Base-by-base conservation (phyloP, 208 protist species). In the Leishmania tarentolae region DNA sequence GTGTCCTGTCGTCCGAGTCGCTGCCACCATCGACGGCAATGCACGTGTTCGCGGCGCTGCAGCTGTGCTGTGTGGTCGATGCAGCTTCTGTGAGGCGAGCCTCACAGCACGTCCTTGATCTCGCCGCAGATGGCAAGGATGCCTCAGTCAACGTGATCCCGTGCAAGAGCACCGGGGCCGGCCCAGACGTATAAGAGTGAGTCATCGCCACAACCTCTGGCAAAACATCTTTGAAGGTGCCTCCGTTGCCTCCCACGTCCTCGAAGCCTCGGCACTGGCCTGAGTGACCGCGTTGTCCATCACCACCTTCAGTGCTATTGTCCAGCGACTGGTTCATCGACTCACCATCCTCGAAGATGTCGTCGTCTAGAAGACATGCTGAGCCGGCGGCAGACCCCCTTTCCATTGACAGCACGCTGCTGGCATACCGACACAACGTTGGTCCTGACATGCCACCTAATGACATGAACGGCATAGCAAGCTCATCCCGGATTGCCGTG, bases 401-500 rank as follows among this genome's bases (percentile, higher is more conserved):
- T 4, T 50, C 42, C 68, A 40, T 50, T 42, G 24, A 72, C 21
- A 11, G 13, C 42, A 11, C 42, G 44, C 68, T 72, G 24, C 44
- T n/a, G 68, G 19, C 42, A 42, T 35, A 52, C 24, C 68, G 47
- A 28, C 24, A 13, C 68, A 11, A 3, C 21, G 21, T 72, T 3
- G 6, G 40, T 11, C 68, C 68, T 24, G 42, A 40, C 42, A 24
- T 42, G 68, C 68, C 68, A n/a, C 42, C 37, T 13, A 31, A 15
- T 3, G 69, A 37, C 31, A 37, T 57, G 19, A 57, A 46, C 2
- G 76, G 11, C 2, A 61, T 44, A 2, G 82, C 73, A 24, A 88
- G 28, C 31, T 88, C 78, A 1, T 75, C 59, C 2, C 80, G 84
- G 47, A 88, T 84, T 4, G 73, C 79, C 56, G 79, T 81, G 11